phyloP scores from a whole-genome alignment of 2,329 filamentous ascomycete species.

The Penicillium janthinellum region DNA sequence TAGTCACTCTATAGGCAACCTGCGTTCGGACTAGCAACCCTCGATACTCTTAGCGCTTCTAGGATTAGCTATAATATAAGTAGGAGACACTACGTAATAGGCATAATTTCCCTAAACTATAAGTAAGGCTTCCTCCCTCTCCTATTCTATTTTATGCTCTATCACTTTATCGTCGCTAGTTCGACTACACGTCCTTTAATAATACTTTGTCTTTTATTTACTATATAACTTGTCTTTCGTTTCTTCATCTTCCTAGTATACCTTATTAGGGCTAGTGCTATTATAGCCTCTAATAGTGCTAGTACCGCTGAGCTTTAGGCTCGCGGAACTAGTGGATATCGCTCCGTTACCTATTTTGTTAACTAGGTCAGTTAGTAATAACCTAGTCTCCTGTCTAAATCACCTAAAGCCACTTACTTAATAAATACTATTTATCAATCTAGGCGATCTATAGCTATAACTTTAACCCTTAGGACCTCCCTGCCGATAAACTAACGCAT shows the following conservation, averaged over 20 bases:
- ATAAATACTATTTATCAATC: background rate
- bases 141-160: background rate
- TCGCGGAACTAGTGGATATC: background rate
- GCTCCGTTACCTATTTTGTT: too few species aligned
- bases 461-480: background rate
- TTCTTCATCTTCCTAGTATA: background rate
- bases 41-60: background rate
- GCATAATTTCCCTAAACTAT: background rate
- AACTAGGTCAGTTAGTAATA: too few species aligned
- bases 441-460: background rate
- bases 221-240: background rate
- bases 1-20: background rate
- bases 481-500: background rate
- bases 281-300: background rate
- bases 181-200: background rate
- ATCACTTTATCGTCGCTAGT: background rate
- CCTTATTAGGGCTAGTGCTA: background rate
- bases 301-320: background rate
- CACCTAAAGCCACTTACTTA: too few species aligned
- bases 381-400: too few species aligned
- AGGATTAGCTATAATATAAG: too few species aligned
- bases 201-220: background rate
- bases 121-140: background rate
- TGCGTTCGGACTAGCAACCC: background rate
- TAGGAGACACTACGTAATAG: background rate